These are phyloP conservation scores for Xanthoconium separans DNA, from an alignment of 1,284 basidiomycete genomes.

Conservation along the genomic window DNA sequence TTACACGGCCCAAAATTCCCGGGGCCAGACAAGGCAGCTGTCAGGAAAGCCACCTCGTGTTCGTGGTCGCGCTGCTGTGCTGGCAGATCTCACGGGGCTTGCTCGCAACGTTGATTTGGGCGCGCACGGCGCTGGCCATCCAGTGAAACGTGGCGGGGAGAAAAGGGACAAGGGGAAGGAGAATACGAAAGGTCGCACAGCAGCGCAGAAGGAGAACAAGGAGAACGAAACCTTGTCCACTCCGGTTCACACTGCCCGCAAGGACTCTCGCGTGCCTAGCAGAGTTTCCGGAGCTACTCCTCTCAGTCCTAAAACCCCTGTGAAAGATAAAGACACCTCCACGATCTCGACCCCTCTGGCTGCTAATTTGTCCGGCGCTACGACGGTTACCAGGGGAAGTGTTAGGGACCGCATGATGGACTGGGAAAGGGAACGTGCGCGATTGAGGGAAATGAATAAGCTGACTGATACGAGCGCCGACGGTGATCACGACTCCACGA, in stretches of 20 bases:
- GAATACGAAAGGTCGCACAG: conserved; percentile 12
- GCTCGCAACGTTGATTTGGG: conserved; percentile 34
- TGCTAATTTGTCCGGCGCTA: conserved; percentile 19
- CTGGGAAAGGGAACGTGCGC: conserved; percentile 36
- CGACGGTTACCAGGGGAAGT: conserved; percentile 34
- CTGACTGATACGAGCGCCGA: conserved; percentile 24
- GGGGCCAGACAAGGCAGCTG: conserved; percentile 23
- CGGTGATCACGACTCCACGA: conserved; percentile 23
- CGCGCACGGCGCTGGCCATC: conserved; percentile 29
- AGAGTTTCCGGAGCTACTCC: background rate
- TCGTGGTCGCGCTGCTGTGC: conserved; percentile 26
- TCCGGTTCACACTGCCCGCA: conserved; percentile 8
- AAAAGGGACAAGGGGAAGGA: conserved; percentile 19
- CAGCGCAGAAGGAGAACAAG: conserved; percentile 25
- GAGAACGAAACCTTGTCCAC: conserved; percentile 19
- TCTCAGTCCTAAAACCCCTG: conserved; percentile 7
- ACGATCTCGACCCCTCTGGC: conserved; percentile 10
- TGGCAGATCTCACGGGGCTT: conserved; percentile 31
- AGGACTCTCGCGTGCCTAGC: conserved; percentile 1
- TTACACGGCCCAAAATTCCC: conserved; percentile 5
- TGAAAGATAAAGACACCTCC: conserved; percentile 10
- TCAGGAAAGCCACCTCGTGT: conserved; percentile 29
- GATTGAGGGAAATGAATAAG: conserved; percentile 33
- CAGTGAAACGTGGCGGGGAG: conserved; percentile 13
- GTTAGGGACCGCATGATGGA: conserved; percentile 38